Evolutionary conservation across 1,284 basidiomycete species (phyloP).

Genomic region (Porodaedalea pini): DNA sequence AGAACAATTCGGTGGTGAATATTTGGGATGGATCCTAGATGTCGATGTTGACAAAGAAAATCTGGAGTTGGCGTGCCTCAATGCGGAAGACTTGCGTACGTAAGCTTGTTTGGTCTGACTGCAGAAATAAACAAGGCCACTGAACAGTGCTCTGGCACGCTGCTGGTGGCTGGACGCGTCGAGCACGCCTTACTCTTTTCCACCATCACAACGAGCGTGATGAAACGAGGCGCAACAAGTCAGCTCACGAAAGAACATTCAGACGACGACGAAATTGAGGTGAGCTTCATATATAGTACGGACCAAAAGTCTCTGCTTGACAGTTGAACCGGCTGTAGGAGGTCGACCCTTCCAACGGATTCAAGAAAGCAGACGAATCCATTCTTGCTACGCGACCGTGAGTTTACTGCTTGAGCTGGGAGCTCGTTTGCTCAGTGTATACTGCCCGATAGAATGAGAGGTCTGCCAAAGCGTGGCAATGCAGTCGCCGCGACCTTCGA

Average conservation of each 20-base stretch:
- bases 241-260: constrained; percentile 36
- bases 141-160: neutral
- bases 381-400: constrained; percentile 24
- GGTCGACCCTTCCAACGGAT: constrained; percentile 17
- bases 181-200: neutral
- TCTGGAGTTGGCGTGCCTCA: too few species aligned
- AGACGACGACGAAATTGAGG: constrained; percentile 28
- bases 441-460: constrained; percentile 20
- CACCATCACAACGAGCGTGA: constrained; percentile 1
- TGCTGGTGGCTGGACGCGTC: neutral
- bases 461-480: constrained; percentile 22
- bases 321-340: constrained; percentile 11
- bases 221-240: constrained; percentile 37
- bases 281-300: neutral
- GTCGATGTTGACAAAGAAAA: too few species aligned
- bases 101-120: neutral
- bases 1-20: neutral
- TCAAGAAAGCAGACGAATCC: constrained; percentile 24
- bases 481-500: constrained; percentile 3
- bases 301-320: neutral
- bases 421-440: neutral
- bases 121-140: too few species aligned
- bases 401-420: constrained; percentile 2
- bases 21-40: too few species aligned
- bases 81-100: neutral